A percentile compares a stretch with the other conserved stretches of the same genome.
Conservation (phyloP, 2,329 filamentous ascomycete genomes). For the Verticillium nubilum region DNA sequence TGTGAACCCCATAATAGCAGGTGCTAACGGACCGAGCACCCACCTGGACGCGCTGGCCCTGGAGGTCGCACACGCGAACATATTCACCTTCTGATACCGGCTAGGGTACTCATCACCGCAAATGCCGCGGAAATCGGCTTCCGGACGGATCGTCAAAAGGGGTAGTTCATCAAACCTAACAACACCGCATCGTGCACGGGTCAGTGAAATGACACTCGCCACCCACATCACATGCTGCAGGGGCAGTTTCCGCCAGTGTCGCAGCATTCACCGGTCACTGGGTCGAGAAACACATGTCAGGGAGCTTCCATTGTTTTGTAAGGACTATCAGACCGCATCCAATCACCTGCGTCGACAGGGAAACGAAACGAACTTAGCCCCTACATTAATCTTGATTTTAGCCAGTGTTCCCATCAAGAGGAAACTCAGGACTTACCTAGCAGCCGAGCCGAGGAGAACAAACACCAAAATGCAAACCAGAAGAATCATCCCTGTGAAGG, state of each 20-base stretch:
- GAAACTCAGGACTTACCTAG: background rate
- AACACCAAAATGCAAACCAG: background rate
- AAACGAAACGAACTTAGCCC: background rate
- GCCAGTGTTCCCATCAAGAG: background rate
- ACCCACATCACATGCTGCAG: background rate
- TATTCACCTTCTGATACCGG: background rate
- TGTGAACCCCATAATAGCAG: background rate
- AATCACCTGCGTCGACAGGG: background rate
- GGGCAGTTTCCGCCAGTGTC: too few species aligned
- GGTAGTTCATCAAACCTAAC: background rate
- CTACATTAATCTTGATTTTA: background rate
- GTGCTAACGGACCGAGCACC: background rate
- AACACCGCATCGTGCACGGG: background rate
- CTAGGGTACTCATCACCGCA: background rate
- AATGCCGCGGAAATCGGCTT: background rate
- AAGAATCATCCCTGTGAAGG: background rate
- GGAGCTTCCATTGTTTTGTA: background rate
- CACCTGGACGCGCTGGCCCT: background rate
- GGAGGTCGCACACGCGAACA: background rate
- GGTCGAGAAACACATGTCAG: background rate
- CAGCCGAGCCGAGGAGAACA: background rate
- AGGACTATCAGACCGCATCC: background rate
- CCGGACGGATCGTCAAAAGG: background rate
- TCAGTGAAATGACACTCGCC: too few species aligned
- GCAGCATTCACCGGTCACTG: background rate